Conservation (phyloP, 805 yeast species). For the Yamadazyma olivae region DNA sequence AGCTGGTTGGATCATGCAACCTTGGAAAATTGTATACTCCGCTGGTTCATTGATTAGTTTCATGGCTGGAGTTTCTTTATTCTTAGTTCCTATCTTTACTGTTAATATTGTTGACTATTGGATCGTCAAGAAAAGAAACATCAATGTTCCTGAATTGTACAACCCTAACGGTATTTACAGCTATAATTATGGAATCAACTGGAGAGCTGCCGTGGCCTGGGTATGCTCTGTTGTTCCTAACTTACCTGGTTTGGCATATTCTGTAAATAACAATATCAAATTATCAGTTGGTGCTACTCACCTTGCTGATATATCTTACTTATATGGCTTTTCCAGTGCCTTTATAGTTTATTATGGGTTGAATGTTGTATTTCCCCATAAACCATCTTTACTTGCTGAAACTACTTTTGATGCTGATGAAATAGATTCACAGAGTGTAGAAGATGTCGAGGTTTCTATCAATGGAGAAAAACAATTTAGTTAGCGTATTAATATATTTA, state of each 20-base stretch:
- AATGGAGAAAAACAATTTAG: not conserved
- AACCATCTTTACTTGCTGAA: constrained; percentile 5
- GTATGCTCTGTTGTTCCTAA: constrained; percentile 18
- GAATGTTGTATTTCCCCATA: constrained; percentile 9
- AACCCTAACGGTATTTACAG: constrained; percentile 24
- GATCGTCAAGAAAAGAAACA: constrained; percentile 8
- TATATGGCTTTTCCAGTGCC: constrained; percentile 11
- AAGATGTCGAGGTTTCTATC: constrained; percentile 2
- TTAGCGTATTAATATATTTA: not conserved
- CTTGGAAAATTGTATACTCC: constrained; percentile 15
- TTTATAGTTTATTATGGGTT: constrained; percentile 6
- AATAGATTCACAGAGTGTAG: not conserved
- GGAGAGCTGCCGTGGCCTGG: constrained; percentile 14
- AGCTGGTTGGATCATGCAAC: constrained; percentile 13
- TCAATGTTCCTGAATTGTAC: constrained; percentile 31
- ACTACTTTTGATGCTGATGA: constrained; percentile 5
- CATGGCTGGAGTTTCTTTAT: constrained; percentile 15
- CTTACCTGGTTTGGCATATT: constrained; percentile 13
- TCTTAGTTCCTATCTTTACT: constrained; percentile 12
- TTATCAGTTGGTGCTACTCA: constrained; percentile 7
- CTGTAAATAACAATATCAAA: constrained; percentile 8
- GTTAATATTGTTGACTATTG: constrained; percentile 12
- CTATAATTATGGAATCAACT: constrained; percentile 19
- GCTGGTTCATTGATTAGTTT: constrained; percentile 13
- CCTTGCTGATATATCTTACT: constrained; percentile 9